Percentiles rank a stretch among this genome's conserved stretches.
These are phyloP conservation scores for Arthroderma sp. DNA, from an alignment of 2,329 filamentous ascomycete species.

Conservation along the genomic window DNA sequence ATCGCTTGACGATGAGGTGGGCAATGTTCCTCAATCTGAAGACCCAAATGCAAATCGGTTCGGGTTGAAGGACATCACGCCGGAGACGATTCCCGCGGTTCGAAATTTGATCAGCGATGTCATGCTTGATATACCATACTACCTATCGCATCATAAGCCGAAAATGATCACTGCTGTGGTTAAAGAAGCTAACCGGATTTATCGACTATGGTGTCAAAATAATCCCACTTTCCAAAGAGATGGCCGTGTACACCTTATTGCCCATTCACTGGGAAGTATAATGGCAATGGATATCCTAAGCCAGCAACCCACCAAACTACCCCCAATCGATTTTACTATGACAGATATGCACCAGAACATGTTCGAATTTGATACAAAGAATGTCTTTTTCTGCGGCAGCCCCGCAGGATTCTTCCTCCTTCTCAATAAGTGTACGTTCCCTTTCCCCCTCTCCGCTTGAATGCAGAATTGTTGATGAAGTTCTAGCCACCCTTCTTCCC, in stretches of 20 bases:
- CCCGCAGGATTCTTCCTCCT: slow-evolving; percentile 87
- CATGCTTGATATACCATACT: slow-evolving; percentile 97
- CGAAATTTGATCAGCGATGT: slow-evolving; percentile 90
- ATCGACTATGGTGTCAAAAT: slow-evolving; percentile 84
- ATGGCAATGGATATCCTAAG: slow-evolving; percentile 91
- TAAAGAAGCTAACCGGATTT: slow-evolving; percentile 87
- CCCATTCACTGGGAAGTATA: slow-evolving; percentile 83
- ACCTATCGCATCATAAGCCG: slow-evolving; percentile 87
- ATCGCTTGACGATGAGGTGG: slow-evolving; percentile 66
- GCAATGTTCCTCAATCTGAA: slow-evolving; percentile 33
- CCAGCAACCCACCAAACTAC: slow-evolving; percentile 64
- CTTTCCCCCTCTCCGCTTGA: background rate
- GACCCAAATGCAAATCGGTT: slow-evolving; percentile 50
- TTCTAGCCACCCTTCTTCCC: slow-evolving; percentile 51
- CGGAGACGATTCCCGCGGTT: slow-evolving; percentile 78
- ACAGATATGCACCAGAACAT: slow-evolving; percentile 37
- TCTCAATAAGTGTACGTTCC: slow-evolving; percentile 48
- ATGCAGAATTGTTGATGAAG: background rate
- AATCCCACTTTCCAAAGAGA: slow-evolving; percentile 72
- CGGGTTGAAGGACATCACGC: slow-evolving; percentile 78
- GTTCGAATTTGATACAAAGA: slow-evolving; percentile 86
- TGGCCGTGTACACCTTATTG: slow-evolving; percentile 82
- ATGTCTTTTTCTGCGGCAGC: slow-evolving; percentile 79
- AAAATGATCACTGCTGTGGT: slow-evolving; percentile 89
- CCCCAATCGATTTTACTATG: slow-evolving; percentile 31